These are phyloP conservation scores for Fusarium proliferatum DNA, from an alignment of 2,329 filamentous ascomycete species.

Conservation along the genomic window DNA sequence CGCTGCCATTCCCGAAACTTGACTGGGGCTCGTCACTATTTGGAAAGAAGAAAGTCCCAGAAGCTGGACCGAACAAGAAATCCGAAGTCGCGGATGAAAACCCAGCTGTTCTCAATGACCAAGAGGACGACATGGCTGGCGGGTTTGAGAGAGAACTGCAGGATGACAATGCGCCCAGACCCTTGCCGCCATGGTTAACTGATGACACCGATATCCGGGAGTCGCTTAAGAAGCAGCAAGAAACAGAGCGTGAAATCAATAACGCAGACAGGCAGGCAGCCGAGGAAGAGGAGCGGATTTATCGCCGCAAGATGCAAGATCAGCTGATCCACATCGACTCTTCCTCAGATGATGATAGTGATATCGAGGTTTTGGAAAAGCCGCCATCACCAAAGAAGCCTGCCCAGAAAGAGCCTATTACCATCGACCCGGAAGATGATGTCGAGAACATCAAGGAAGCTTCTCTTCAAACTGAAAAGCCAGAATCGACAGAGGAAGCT, in stretches of 20 bases:
- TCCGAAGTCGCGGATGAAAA: conserved; percentile 32
- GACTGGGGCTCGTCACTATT: conserved; percentile 74
- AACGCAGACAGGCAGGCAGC: conserved; percentile 71
- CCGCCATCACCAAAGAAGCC: conserved; percentile 49
- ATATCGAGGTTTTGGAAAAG: conserved; percentile 67
- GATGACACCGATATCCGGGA: conserved; percentile 74
- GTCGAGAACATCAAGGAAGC: neutral
- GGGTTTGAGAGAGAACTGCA: conserved; percentile 70
- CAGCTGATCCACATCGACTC: conserved; percentile 72
- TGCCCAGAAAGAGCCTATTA: neutral
- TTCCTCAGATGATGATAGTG: conserved; percentile 67
- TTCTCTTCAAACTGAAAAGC: neutral
- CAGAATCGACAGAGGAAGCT: neutral
- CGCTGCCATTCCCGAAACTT: conserved; percentile 90
- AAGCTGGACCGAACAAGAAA: conserved; percentile 17
- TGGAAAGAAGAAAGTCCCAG: conserved; percentile 52
- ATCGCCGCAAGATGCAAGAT: conserved; percentile 56
- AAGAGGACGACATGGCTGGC: conserved; percentile 64
- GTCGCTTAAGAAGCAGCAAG: conserved; percentile 68
- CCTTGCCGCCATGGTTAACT: conserved; percentile 80
- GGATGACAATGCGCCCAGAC: conserved; percentile 60
- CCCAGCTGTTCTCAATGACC: conserved; percentile 33
- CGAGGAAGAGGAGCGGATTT: conserved; percentile 64
- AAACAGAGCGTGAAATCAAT: conserved; percentile 68
- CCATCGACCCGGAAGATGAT: conserved; percentile 19